Conservation (phyloP, 768 basidiomycete genomes). For the Terana coerulea region DNA sequence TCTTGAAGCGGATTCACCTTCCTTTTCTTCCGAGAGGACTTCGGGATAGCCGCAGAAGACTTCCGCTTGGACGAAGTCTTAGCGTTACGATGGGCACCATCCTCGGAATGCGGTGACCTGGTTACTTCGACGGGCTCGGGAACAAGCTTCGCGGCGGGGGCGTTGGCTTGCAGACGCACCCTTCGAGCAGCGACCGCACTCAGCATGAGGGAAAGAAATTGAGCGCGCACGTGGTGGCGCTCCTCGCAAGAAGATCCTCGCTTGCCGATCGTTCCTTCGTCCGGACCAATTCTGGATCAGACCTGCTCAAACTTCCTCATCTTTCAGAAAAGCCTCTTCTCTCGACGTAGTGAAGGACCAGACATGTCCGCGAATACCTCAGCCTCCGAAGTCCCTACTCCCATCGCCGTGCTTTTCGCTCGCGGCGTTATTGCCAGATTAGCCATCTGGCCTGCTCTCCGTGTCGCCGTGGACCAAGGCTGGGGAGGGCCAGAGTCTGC, state of each 20-base stretch:
- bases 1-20: slow-evolving; percentile 20
- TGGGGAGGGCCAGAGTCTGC: slow-evolving; percentile 81
- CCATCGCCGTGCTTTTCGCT: slow-evolving; percentile 69
- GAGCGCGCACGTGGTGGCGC: not conserved
- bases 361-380: slow-evolving; percentile 18
- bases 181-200: slow-evolving; percentile 74
- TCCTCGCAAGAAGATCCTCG: too few relatives aligned
- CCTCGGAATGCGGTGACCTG: slow-evolving; percentile 10
- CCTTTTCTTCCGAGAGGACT: slow-evolving; percentile 19
- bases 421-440: slow-evolving; percentile 83
- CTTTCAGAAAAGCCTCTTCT: too few relatives aligned
- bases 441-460: slow-evolving; percentile 79
- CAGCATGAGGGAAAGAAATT: slow-evolving; percentile 41
- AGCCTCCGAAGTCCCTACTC: slow-evolving; percentile 31
- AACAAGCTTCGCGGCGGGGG: slow-evolving; percentile 8
- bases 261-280: too few relatives aligned
- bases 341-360: too few relatives aligned
- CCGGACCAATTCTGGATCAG: too few relatives aligned
- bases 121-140: slow-evolving; percentile 10
- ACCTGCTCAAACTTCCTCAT: too few relatives aligned
- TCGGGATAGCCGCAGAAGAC: slow-evolving; percentile 29
- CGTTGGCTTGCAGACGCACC: slow-evolving; percentile 38
- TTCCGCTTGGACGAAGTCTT: slow-evolving; percentile 45
- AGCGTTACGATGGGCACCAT: slow-evolving; percentile 6
- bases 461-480: slow-evolving; percentile 76